Conservation (phyloP, 352 stramenopile species). For the Pythium aristosporum region DNA sequence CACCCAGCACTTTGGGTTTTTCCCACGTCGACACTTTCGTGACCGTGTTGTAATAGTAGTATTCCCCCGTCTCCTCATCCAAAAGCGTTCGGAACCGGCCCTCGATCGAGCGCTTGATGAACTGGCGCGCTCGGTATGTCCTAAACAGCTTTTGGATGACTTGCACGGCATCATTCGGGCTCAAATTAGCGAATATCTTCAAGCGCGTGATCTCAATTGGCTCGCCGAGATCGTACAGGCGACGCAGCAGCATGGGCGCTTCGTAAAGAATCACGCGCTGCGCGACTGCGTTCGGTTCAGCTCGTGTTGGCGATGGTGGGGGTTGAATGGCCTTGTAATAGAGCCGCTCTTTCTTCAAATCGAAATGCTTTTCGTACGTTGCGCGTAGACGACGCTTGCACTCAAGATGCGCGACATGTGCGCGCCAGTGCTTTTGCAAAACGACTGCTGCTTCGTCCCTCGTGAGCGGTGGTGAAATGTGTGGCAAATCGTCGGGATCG, state of each 20-base stretch:
- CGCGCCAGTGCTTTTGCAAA: slow-evolving; percentile 45
- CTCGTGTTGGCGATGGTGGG: neutral
- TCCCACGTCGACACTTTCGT: slow-evolving; percentile 72
- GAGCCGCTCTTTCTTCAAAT: slow-evolving; percentile 49
- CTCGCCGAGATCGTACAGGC: slow-evolving; percentile 63
- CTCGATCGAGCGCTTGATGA: slow-evolving; percentile 39
- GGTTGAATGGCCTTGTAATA: slow-evolving; percentile 49
- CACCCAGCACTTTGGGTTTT: slow-evolving; percentile 47
- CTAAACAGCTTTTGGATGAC: slow-evolving; percentile 59
- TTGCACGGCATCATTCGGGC: slow-evolving; percentile 45
- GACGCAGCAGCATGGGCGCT: slow-evolving; percentile 39
- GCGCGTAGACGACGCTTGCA: slow-evolving; percentile 29
- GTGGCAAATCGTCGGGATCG: slow-evolving; percentile 55
- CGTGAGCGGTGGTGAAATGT: slow-evolving; percentile 53
- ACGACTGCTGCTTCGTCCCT: slow-evolving; percentile 45
- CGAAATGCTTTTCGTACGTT: slow-evolving; percentile 72
- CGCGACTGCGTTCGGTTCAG: neutral
- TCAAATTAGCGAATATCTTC: slow-evolving; percentile 46
- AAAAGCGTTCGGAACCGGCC: slow-evolving; percentile 60
- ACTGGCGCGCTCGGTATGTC: slow-evolving; percentile 37
- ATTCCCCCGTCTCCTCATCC: slow-evolving; percentile 44
- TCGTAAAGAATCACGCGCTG: slow-evolving; percentile 22
- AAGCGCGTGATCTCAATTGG: slow-evolving; percentile 59
- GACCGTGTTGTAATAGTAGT: slow-evolving; percentile 75
- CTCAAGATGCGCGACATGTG: slow-evolving; percentile 29